phyloP scores from a whole-genome alignment of 1,284 basidiomycete genomes.

The Apiotrichum gamsii region DNA sequence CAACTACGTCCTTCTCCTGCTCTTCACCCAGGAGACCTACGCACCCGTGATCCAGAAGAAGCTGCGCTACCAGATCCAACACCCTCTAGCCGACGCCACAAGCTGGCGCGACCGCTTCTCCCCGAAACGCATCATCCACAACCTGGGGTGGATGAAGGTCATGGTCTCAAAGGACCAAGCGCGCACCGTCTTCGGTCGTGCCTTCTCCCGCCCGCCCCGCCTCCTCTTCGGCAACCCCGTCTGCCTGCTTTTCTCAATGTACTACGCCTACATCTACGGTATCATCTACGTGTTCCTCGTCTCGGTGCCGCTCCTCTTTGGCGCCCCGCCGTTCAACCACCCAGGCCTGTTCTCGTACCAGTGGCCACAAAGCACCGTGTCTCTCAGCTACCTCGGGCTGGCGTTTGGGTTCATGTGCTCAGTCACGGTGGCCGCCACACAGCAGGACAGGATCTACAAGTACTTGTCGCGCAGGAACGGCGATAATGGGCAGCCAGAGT shows the following conservation, averaged over 20 bases:
- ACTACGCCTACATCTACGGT: slow-evolving; percentile 50
- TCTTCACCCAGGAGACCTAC: slow-evolving; percentile 42
- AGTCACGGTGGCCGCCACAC: slow-evolving; percentile 41
- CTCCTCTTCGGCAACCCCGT: slow-evolving; percentile 46
- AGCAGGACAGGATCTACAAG: slow-evolving; percentile 49
- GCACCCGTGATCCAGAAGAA: slow-evolving; percentile 40
- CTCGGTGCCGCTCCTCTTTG: slow-evolving; percentile 48
- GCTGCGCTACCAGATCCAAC: slow-evolving; percentile 22
- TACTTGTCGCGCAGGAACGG: slow-evolving; percentile 30
- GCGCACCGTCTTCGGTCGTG: slow-evolving; percentile 24
- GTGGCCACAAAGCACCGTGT: slow-evolving; percentile 43
- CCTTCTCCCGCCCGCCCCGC: slow-evolving; percentile 46
- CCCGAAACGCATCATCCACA: slow-evolving; percentile 18
- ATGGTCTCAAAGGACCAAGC: slow-evolving; percentile 36
- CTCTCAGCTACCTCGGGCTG: slow-evolving; percentile 47
- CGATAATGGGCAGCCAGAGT: slow-evolving; percentile 44
- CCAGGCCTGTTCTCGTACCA: slow-evolving; percentile 44
- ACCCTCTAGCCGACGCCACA: slow-evolving; percentile 16
- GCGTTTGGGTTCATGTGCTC: slow-evolving; percentile 46
- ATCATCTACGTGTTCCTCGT: slow-evolving; percentile 49
- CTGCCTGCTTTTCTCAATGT: slow-evolving; percentile 46
- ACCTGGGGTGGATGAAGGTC: slow-evolving; percentile 33
- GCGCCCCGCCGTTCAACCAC: slow-evolving; percentile 34
- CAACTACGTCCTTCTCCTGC: slow-evolving; percentile 33
- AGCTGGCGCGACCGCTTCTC: slow-evolving; percentile 16